Evolutionary conservation across 2,329 filamentous ascomycete genomes (phyloP).

Genomic region (Colletotrichum limetticola): DNA sequence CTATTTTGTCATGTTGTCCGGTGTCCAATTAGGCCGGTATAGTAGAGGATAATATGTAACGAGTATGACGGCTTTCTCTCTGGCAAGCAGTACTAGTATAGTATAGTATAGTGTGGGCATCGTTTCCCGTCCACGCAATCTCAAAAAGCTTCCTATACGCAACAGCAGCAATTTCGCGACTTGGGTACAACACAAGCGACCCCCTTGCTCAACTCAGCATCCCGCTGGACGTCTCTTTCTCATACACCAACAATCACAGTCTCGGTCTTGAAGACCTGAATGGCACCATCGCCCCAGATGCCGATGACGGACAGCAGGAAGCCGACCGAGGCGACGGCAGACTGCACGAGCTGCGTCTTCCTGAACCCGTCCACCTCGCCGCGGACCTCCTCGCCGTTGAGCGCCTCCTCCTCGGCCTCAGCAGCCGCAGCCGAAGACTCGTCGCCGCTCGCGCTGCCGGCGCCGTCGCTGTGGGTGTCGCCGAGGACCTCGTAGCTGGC

Average conservation of each 20-base stretch:
- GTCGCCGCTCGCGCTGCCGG: slow-evolving; percentile 58
- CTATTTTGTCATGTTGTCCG: slow-evolving; percentile 27
- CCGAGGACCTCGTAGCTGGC: slow-evolving; percentile 77
- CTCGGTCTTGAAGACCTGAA: slow-evolving; percentile 37
- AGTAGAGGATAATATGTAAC: slow-evolving; percentile 24
- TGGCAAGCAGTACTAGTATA: background rate
- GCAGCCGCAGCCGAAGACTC: slow-evolving; percentile 49
- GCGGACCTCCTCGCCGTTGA: slow-evolving; percentile 73
- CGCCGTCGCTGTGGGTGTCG: slow-evolving; percentile 59
- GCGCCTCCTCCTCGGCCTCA: slow-evolving; percentile 53
- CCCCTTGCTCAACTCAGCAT: background rate
- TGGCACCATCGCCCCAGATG: slow-evolving; percentile 72
- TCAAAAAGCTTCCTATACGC: slow-evolving; percentile 23
- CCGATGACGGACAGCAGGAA: slow-evolving; percentile 72
- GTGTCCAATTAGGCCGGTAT: slow-evolving; percentile 4
- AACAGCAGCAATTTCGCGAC: background rate
- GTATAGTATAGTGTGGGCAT: slow-evolving; percentile 1
- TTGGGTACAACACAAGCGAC: background rate
- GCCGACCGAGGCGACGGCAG: slow-evolving; percentile 63
- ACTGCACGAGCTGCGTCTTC: slow-evolving; percentile 64
- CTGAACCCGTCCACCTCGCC: slow-evolving; percentile 65
- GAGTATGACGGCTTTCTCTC: slow-evolving; percentile 25
- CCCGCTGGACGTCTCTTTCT: slow-evolving; percentile 6
- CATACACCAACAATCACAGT: slow-evolving; percentile 35
- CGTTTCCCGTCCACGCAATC: slow-evolving; percentile 22